Percentiles rank a stretch among this genome's conserved stretches.
phyloP scores from a whole-genome alignment of 2,329 filamentous ascomycete genomes.

The Exutisphaerella laricina region DNA sequence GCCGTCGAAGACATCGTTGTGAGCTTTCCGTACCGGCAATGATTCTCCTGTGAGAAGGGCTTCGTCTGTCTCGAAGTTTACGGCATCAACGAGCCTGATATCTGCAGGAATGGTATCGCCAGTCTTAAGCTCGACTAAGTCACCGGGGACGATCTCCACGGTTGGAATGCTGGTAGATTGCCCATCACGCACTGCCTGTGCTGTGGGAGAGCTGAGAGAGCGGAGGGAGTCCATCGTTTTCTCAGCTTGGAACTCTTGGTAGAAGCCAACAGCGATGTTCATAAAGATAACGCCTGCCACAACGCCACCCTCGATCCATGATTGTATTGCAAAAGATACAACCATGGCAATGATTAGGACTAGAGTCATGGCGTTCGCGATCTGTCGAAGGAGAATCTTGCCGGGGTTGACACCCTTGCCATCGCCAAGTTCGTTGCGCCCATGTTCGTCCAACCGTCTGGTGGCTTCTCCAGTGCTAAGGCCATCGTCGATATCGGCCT shows the following conservation, averaged over 20 bases:
- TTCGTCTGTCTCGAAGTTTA: slow-evolving; percentile 72
- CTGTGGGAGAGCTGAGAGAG: slow-evolving; percentile 44
- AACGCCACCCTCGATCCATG: slow-evolving; percentile 46
- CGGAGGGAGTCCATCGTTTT: slow-evolving; percentile 48
- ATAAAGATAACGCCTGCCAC: slow-evolving; percentile 42
- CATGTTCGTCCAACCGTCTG: slow-evolving; percentile 55
- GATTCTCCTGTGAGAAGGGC: slow-evolving; percentile 70
- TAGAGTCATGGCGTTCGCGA: slow-evolving; percentile 73
- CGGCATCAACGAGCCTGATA: slow-evolving; percentile 37
- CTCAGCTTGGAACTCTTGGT: slow-evolving; percentile 44
- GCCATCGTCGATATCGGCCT: slow-evolving; percentile 62
- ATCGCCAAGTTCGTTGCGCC: slow-evolving; percentile 65
- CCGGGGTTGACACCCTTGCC: slow-evolving; percentile 62
- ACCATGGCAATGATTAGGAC: slow-evolving; percentile 48
- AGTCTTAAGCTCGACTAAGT: slow-evolving; percentile 43
- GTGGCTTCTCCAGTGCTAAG: slow-evolving; percentile 57
- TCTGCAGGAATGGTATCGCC: slow-evolving; percentile 49
- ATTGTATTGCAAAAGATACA: slow-evolving; percentile 44
- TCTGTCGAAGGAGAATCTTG: slow-evolving; percentile 66
- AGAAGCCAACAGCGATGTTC: slow-evolving; percentile 44
- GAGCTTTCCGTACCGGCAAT: slow-evolving; percentile 60
- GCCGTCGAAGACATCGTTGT: slow-evolving; percentile 48
- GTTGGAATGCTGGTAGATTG: slow-evolving; percentile 39
- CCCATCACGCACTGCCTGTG: slow-evolving; percentile 43
- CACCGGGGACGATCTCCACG: slow-evolving; percentile 43